Conservation (phyloP, 1,284 basidiomycete genomes). For the Ustilago cynodontis region DNA sequence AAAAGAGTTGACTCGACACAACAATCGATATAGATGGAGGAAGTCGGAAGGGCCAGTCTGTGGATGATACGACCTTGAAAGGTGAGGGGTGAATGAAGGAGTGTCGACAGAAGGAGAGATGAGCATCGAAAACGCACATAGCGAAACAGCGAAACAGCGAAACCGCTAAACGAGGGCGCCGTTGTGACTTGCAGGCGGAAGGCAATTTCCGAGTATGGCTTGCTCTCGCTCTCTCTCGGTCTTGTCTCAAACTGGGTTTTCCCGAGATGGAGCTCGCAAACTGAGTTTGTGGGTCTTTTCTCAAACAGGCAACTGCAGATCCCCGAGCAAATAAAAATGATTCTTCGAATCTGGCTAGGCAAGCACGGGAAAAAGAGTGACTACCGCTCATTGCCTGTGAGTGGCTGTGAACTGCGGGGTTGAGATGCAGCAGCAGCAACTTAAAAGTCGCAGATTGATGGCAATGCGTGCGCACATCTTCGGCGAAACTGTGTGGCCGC, state of each 20-base stretch:
- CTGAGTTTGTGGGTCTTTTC: neutral
- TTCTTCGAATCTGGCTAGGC: neutral
- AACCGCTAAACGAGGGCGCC: too few relatives aligned
- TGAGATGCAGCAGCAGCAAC: neutral
- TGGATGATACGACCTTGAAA: neutral
- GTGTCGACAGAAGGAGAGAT: too few relatives aligned
- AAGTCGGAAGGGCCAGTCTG: neutral
- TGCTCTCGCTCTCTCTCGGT: neutral
- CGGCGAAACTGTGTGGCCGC: neutral
- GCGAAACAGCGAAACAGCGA: too few relatives aligned
- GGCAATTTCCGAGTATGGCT: too few relatives aligned
- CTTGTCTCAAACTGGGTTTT: neutral
- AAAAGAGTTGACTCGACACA: neutral
- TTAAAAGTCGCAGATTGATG: neutral
- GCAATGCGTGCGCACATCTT: neutral
- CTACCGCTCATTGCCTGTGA: neutral
- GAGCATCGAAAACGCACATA: too few relatives aligned
- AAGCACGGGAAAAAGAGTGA: constrained; percentile 6
- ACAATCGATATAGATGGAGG: neutral
- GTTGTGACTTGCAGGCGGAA: too few relatives aligned
- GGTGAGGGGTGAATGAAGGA: neutral
- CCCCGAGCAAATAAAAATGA: neutral
- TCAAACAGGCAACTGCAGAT: neutral
- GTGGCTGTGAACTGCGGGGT: constrained; percentile 9
- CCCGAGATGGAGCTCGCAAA: neutral